Percentiles rank a stretch among this genome's conserved stretches.
These are phyloP conservation scores for Geoglossum glabrum DNA, from an alignment of 495 filamentous ascomycete genomes.

Conservation along the genomic window DNA sequence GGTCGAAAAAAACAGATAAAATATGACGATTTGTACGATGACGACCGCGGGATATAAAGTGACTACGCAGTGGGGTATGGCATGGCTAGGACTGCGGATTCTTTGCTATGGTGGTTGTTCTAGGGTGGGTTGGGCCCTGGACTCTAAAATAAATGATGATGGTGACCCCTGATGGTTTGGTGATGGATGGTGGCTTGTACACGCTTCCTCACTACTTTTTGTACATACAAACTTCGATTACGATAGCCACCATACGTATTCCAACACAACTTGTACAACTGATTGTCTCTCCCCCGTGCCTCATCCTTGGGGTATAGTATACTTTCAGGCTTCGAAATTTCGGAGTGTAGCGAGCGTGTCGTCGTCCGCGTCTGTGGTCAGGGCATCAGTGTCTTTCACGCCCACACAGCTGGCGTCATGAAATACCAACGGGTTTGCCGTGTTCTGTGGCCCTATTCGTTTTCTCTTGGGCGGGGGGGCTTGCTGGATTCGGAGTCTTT, in stretches of 20 bases:
- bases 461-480: no score
- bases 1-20: not conserved
- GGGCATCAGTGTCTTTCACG: no score
- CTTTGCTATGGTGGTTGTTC: not conserved
- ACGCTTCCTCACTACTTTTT: not conserved
- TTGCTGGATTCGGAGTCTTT: no score
- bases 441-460: no score
- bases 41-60: not conserved
- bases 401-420: no score
- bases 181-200: not conserved
- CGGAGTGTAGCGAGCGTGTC: no score
- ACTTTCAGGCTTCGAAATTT: no score
- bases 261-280: not conserved
- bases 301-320: no score
- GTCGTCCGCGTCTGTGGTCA: no score
- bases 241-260: not conserved
- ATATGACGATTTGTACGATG: constrained; percentile 1
- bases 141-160: not conserved
- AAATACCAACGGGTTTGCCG: no score
- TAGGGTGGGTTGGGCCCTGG: not conserved
- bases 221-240: not conserved
- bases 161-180: not conserved
- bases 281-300: no score
- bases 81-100: not conserved
- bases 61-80: not conserved